These are phyloP conservation scores for Metschnikowia corniflorae DNA, from an alignment of 805 yeast genomes.

Conservation along the genomic window DNA sequence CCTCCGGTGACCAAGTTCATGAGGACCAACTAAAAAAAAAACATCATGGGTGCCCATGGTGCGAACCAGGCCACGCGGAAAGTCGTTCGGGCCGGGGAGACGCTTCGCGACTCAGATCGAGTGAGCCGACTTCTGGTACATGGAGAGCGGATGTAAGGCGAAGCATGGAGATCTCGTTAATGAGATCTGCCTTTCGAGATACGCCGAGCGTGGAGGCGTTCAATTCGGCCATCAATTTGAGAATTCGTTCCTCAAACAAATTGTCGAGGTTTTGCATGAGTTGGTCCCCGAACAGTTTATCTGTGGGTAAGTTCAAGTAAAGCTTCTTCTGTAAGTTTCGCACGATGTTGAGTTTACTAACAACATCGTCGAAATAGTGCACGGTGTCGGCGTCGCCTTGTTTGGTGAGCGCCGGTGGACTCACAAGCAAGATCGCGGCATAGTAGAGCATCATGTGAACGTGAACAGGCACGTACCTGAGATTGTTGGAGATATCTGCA, in stretches of 20 bases:
- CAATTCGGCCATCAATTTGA: constrained; percentile 19
- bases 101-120: constrained; percentile 21
- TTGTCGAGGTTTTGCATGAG: constrained; percentile 35
- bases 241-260: constrained; percentile 28
- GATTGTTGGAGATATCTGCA: constrained; percentile 50
- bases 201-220: constrained; percentile 9
- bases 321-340: constrained; percentile 43
- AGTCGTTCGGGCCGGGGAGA: constrained; percentile 38
- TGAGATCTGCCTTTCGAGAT: constrained; percentile 19
- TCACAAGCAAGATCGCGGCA: constrained; percentile 55
- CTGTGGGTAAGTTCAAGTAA: constrained; percentile 47
- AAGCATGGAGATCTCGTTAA: constrained; percentile 12
- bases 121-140: constrained; percentile 18
- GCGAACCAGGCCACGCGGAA: constrained; percentile 64
- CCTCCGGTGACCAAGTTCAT: neutral
- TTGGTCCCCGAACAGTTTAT: constrained; percentile 46
- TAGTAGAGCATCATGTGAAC: constrained; percentile 69
- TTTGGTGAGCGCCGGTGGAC: constrained; percentile 37
- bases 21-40: neutral
- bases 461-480: constrained; percentile 68
- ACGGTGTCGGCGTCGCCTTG: constrained; percentile 14
- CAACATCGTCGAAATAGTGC: constrained; percentile 24
- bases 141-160: constrained; percentile 12
- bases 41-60: constrained; percentile 57
- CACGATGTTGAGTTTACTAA: constrained; percentile 39